Evolutionary conservation across 345 rosid species (phyloP), one percentile per base, ranked within the genome.

Genomic region (Acer negundo): DNA sequence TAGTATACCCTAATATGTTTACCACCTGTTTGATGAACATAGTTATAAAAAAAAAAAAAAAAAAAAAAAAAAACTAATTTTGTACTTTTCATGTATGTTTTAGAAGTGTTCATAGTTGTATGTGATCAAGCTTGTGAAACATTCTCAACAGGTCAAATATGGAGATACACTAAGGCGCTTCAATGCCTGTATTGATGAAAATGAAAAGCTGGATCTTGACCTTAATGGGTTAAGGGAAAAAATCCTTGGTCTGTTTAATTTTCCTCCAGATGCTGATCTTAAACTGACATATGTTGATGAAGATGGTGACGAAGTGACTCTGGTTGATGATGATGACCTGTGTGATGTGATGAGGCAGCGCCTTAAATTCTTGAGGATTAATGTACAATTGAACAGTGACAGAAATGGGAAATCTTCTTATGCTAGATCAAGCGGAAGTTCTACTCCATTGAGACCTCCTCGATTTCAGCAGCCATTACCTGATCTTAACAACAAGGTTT

Each of bases 281-380:
- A 77, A 75, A 16, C 83, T 96, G 75, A 96, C 93, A 35, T 96
- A 95, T 79, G 63, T 88, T 11, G 99, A 95, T 80, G 99, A 95
- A 84, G 98, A 95, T 83, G 98, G 93, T 22, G 99, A 96, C 80
- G 79, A 83, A 26, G 95, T 96, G 38, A 84, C 94, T 9, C 93
- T 96, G 28, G 89, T 90, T 26, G 93, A 94, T 71, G 90, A 96
- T 74, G 83, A 81, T 79, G 99, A 96, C 80, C 84, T 96, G 68
- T 23, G 61, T 56, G 98, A 92, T 83, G 93, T 88, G 49, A 85
- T 88, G 79, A 89, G 79, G 76, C 99, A 96, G 77, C 67, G 77
- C 11, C 90, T 96, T 26, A 96, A 91, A 80, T 92, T 88, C 83
- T 86, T 94, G 62, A 94, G 85, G 83, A 85, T 94, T 40, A 70